Evolutionary conservation across 768 basidiomycete species (phyloP), one percentile per base, ranked within the genome.

Genomic region (Boletus subparvulus): DNA sequence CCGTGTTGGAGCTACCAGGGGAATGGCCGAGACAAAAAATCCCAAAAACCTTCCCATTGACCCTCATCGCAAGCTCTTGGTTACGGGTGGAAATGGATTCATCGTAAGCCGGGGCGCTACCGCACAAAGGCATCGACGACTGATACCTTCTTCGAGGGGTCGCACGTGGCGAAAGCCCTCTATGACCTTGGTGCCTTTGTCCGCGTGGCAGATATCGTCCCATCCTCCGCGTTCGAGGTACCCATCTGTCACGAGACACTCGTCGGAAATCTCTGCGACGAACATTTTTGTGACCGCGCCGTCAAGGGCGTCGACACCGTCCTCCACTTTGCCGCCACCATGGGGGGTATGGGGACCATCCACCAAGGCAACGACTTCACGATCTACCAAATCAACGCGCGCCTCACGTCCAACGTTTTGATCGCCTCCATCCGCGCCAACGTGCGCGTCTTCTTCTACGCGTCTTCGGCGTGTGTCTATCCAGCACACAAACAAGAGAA

Each of bases 271-370:
- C 73, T 85, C 3, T 77, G 78, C 57, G 77, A 84, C 39, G 64
- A 61, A 4, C 56, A 66, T 13, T 69, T 78, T 47, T 81, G 77
- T 59, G 54, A 69, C 14, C 67, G 61, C 3, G 76, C 64, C 1
- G 72, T 81, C 8, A 64, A 61, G n/a, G 78, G 71, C 30, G 72
- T 81, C 0, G 59, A 77, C 47, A 73, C 68, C 8, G 75, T 86
- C 26, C 69, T 84, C 19, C 84, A 86, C 64, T 80, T 85, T 58
- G 82, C 84, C 12, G 84, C 83, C 2, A 80, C 74, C 21, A 84
- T 83, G 83, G 84, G 83, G 4, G 84, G 84, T 0, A 86, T 86
- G 85, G 84, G 84, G 2, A 77, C 77, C 0, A 86, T 85, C 45
- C 83, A 85, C 58, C 61, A 69, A 5, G 69, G 62, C 0, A 85